Base-by-base conservation (phyloP, 306 rosid species). In the Castanea mollissima region DNA sequence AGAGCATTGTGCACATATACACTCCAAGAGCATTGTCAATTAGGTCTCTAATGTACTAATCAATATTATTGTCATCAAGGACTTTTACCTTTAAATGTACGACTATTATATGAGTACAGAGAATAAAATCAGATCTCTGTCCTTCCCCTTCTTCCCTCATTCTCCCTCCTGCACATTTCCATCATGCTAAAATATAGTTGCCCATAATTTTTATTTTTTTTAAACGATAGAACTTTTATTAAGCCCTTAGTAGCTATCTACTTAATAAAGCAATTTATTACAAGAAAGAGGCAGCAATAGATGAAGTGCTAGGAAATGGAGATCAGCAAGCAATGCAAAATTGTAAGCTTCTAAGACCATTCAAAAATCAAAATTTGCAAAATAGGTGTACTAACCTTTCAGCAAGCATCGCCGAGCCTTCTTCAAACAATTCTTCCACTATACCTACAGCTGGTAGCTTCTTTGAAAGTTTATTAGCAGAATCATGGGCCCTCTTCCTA, bases 371-470 rank as follows among this genome's bases (percentile, higher is more conserved):
- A 81, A 54, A 6, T 2, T 19, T 25, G 55, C 11, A 35, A 58
- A 59, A 68, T 6, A 60, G 31, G 69, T 5, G 58, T 59, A 32
- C 78, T 74, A 54, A 94, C 99, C 99, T 92, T 87, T 94, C 99
- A 70, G 99, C 99, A 78, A 94, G 97, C 99, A 94, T 91, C 9
- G 99, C 99, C 1, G 99, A 94, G 77, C 99, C 97, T 81, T 94
- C 99, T 89, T 94, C 99, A 51, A 94, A 94, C 46, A 94, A 80
- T 79, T 94, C 99, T 80, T 94, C 99, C 71, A 94, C 97, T 55
- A 91, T 84, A 73, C 89, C 91, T 68, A 90, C 83, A 77, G 99
- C 90, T 25, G 97, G 92, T 62, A 94, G 91, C 85, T 89, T 94
- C 87, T 92, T 92, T 12, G 97, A 84, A 56, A 92, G 83, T 76